A percentile compares a stretch with the other conserved stretches of the same genome.
phyloP scores from a whole-genome alignment of 2,329 filamentous ascomycete genomes.

The Talaromyces pinophilus region DNA sequence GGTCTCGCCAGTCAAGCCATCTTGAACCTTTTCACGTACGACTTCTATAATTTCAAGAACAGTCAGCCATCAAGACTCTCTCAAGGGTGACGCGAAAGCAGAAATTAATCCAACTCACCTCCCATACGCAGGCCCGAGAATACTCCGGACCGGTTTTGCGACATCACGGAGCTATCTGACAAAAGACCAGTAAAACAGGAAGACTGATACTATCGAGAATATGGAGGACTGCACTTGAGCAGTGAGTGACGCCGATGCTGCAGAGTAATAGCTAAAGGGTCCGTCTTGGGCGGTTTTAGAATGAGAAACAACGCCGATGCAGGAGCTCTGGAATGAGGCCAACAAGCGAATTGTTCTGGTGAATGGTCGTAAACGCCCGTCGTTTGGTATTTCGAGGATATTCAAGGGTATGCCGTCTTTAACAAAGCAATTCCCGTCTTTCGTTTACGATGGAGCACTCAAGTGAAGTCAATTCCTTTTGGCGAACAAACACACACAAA shows the following conservation, averaged over 20 bases:
- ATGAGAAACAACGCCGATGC: slow-evolving; percentile 31
- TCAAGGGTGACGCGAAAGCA: slow-evolving; percentile 23
- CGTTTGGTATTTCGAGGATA: not conserved
- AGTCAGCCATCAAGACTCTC: slow-evolving; percentile 22
- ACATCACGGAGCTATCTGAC: slow-evolving; percentile 61
- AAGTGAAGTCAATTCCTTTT: slow-evolving; percentile 17
- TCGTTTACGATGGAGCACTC: slow-evolving; percentile 24
- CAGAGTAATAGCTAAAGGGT: slow-evolving; percentile 44
- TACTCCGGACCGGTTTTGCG: slow-evolving; percentile 86
- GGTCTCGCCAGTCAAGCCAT: slow-evolving; percentile 94
- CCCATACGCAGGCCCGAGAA: slow-evolving; percentile 92
- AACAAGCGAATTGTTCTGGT: slow-evolving; percentile 29
- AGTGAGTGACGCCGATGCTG: slow-evolving; percentile 46
- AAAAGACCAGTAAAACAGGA: slow-evolving; percentile 27
- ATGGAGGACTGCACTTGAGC: slow-evolving; percentile 48
- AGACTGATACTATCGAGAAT: slow-evolving; percentile 41
- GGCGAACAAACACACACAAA: slow-evolving; percentile 1
- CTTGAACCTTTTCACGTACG: slow-evolving; percentile 97
- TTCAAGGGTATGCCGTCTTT: not conserved
- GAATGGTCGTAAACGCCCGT: slow-evolving; percentile 28
- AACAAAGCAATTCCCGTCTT: not conserved
- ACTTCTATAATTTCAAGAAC: slow-evolving; percentile 66
- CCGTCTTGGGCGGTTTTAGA: slow-evolving; percentile 56
- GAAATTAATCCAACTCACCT: slow-evolving; percentile 63
- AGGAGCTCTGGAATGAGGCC: slow-evolving; percentile 34